These are phyloP conservation scores for Eucalyptus curtisii DNA, from an alignment of 345 rosid species.

Conservation along the genomic window DNA sequence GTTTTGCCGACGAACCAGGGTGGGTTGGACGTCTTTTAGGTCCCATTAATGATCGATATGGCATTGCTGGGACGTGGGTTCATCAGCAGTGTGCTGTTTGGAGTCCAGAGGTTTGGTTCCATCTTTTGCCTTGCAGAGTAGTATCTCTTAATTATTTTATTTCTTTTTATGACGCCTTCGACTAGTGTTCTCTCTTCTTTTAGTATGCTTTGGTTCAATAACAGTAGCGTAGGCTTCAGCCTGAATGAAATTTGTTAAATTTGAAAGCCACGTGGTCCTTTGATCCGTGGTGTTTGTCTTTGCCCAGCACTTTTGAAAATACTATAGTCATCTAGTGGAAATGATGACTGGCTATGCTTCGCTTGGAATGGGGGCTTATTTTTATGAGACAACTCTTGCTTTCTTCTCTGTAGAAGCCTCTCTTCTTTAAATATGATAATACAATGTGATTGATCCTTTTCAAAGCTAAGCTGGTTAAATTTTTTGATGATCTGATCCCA, in stretches of 20 bases:
- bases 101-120: slow-evolving; percentile 85
- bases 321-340: not conserved
- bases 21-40: slow-evolving; percentile 98
- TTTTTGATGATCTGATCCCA: not conserved
- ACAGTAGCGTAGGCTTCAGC: not conserved
- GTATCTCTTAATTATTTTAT: not conserved
- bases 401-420: not conserved
- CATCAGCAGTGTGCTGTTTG: slow-evolving; percentile 97
- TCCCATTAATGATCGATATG: slow-evolving; percentile 88
- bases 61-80: slow-evolving; percentile 98
- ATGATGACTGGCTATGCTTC: not conserved
- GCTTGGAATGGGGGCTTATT: not conserved
- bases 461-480: not conserved
- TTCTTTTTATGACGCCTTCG: not conserved
- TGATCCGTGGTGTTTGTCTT: not conserved
- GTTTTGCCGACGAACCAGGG: slow-evolving; percentile 87
- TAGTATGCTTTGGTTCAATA: not conserved
- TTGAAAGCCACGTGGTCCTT: not conserved
- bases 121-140: not conserved
- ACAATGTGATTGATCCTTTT: not conserved
- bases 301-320: not conserved
- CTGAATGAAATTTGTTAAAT: not conserved
- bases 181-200: not conserved
- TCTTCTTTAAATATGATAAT: not conserved
- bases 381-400: not conserved